Evolutionary conservation across 2,329 filamentous ascomycete genomes (phyloP).

Genomic region (Periconia digitata): DNA sequence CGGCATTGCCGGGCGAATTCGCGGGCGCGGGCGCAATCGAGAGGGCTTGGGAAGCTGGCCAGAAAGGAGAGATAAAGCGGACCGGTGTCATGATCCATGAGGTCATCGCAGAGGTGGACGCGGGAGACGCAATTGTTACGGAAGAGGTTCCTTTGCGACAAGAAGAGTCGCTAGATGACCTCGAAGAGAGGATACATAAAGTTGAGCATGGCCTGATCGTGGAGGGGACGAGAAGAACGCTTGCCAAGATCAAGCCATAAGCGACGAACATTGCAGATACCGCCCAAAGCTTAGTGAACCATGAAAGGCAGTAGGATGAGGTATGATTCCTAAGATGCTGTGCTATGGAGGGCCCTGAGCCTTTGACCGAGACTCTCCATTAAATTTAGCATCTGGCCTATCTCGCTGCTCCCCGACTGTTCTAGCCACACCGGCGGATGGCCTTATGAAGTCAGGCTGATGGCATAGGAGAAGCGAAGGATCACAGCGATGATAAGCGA

Average conservation of each 20-base stretch:
- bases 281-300: no score
- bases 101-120: conserved; percentile 74
- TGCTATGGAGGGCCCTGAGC: background rate
- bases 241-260: conserved; percentile 42
- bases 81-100: conserved; percentile 90
- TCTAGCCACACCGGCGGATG: background rate
- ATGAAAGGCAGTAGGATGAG: no score
- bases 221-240: conserved; percentile 63
- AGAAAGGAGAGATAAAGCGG: conserved; percentile 65
- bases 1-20: conserved; percentile 71
- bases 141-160: conserved; percentile 67
- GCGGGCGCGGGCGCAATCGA: conserved; percentile 78
- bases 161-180: conserved; percentile 58
- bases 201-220: conserved; percentile 80
- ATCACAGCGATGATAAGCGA: background rate
- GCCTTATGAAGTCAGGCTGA: background rate
- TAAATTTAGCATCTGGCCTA: background rate
- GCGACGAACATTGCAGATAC: background rate
- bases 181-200: conserved; percentile 73
- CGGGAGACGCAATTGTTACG: conserved; percentile 72
- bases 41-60: conserved; percentile 73
- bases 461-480: background rate
- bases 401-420: background rate
- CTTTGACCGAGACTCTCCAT: background rate
- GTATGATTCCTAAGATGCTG: background rate